These are phyloP conservation scores for Euphorbia lathyris DNA, from an alignment of 345 rosid genomes.

Conservation along the genomic window DNA sequence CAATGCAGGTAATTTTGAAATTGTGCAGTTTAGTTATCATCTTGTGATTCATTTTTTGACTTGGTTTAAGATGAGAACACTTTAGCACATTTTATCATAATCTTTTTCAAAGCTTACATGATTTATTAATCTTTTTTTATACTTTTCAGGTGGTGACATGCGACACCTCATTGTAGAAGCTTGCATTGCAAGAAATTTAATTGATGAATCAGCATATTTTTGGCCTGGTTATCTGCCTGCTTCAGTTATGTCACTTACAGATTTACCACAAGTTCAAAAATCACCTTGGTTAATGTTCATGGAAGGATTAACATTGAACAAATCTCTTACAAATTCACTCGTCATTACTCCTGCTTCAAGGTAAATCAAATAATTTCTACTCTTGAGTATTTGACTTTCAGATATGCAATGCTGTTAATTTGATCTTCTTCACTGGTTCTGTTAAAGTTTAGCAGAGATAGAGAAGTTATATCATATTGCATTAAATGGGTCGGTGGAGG, in stretches of 20 bases:
- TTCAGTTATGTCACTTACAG: constrained; percentile 33
- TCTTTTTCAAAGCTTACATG: constrained; percentile 1
- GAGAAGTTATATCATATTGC: constrained; percentile 59
- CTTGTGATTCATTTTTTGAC: not conserved
- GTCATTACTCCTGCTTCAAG: constrained; percentile 50
- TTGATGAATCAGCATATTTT: constrained; percentile 55
- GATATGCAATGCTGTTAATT: constrained; percentile 3
- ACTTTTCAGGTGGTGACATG: constrained; percentile 54
- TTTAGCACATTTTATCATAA: not conserved
- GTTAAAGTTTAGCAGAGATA: constrained; percentile 53
- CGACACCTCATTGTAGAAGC: constrained; percentile 73
- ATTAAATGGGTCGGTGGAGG: constrained; percentile 48
- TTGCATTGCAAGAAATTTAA: constrained; percentile 61
- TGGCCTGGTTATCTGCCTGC: constrained; percentile 60
- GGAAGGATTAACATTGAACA: constrained; percentile 50
- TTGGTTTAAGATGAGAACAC: not conserved
- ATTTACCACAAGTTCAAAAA: constrained; percentile 35
- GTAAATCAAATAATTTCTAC: constrained; percentile 27
- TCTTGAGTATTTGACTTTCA: constrained; percentile 10
- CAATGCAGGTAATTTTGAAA: constrained; percentile 35
- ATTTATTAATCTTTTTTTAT: constrained; percentile 7
- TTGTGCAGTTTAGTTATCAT: constrained; percentile 2
- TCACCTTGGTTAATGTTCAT: constrained; percentile 56
- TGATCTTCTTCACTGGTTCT: constrained; percentile 20
- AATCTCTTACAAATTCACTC: constrained; percentile 45